Evolutionary conservation across 768 basidiomycete species (phyloP).

Genomic region (Trametes cubensis): DNA sequence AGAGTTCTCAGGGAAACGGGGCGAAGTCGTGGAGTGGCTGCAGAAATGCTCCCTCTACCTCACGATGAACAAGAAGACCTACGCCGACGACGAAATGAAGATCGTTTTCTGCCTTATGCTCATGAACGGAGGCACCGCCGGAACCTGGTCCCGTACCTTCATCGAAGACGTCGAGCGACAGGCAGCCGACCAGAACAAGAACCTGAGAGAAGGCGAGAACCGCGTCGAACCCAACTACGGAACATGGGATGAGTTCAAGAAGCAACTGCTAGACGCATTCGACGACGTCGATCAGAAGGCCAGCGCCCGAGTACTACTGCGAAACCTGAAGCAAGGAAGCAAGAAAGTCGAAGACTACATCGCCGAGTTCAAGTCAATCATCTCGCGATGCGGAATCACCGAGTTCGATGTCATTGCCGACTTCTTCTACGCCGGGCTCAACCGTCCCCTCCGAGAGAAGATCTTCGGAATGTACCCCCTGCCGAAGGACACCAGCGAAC

Average conservation of each 20-base stretch:
- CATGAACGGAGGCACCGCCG: not conserved
- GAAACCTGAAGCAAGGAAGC: not conserved
- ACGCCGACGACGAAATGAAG: not conserved
- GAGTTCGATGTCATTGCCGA: not conserved
- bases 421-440: not conserved
- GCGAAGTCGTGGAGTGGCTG: not conserved
- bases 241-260: not conserved
- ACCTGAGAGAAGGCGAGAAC: not conserved
- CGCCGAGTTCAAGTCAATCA: not conserved
- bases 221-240: too few relatives aligned
- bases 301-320: not conserved
- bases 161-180: not conserved
- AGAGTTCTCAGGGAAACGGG: not conserved
- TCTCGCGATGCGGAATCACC: not conserved
- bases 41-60: slow-evolving; percentile 1
- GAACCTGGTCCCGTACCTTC: not conserved
- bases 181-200: not conserved
- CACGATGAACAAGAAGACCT: slow-evolving; percentile 2
- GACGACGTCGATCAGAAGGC: not conserved
- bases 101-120: not conserved
- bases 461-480: too few relatives aligned
- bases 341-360: not conserved
- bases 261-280: not conserved
- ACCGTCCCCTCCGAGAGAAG: too few relatives aligned
- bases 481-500: too few relatives aligned